Evolutionary conservation across 257 asterid genomes (phyloP).

Genomic region (Primulina huaijiensis): DNA sequence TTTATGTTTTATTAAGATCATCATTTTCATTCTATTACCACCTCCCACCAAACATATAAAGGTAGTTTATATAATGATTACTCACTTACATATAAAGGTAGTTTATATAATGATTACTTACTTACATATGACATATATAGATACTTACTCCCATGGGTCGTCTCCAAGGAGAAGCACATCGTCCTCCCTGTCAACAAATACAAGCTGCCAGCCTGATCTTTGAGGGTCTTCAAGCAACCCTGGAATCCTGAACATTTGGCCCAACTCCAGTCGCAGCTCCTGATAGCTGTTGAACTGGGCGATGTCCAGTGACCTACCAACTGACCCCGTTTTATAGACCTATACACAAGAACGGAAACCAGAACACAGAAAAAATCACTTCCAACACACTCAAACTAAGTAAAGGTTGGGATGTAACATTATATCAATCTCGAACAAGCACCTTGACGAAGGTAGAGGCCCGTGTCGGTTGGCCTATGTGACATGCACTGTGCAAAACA

Average conservation of each 20-base stretch:
- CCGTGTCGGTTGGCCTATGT: conserved; percentile 53
- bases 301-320: conserved; percentile 94
- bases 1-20: neutral
- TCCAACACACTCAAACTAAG: neutral
- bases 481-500: conserved; percentile 56
- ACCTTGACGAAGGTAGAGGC: conserved; percentile 79
- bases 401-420: neutral
- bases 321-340: conserved; percentile 82
- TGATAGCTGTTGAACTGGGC: conserved; percentile 88
- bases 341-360: conserved; percentile 23
- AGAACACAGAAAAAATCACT: conserved; percentile 7
- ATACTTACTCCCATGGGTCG: conserved; percentile 96
- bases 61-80: neutral
- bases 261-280: conserved; percentile 88
- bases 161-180: conserved; percentile 99
- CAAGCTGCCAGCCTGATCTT: conserved; percentile 99
- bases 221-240: conserved; percentile 97
- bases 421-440: conserved; percentile 16
- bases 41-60: neutral
- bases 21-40: neutral
- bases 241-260: conserved; percentile 84
- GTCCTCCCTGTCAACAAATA: conserved; percentile 98
- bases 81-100: neutral
- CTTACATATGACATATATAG: neutral
- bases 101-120: no score